Conservation (phyloP, 2,329 filamentous ascomycete genomes). For the Aspergillus ochraceus region DNA sequence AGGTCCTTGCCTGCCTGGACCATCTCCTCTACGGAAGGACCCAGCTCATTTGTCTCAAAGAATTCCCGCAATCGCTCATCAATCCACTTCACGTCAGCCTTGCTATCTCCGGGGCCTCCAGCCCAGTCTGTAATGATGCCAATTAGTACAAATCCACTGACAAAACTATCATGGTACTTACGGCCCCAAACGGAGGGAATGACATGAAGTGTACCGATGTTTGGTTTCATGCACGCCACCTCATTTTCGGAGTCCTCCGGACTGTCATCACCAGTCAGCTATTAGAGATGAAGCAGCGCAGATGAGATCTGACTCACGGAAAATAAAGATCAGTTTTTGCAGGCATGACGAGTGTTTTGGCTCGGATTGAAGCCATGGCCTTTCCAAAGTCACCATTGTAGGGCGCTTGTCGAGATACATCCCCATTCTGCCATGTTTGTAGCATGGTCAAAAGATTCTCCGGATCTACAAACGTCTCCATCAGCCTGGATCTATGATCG, state of each 20-base stretch:
- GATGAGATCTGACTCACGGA: conserved; percentile 51
- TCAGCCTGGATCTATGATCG: not conserved
- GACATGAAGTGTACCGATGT: conserved; percentile 55
- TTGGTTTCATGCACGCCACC: conserved; percentile 61
- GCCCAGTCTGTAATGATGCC: conserved; percentile 52
- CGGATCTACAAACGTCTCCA: conserved; percentile 53
- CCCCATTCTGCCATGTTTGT: conserved; percentile 74
- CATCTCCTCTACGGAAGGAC: not conserved
- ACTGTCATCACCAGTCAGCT: conserved; percentile 36
- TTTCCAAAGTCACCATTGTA: conserved; percentile 67
- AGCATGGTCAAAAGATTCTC: conserved; percentile 75
- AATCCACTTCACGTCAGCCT: conserved; percentile 71
- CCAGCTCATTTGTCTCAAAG: conserved; percentile 36
- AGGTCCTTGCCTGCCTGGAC: not conserved
- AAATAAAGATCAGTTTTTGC: conserved; percentile 77
- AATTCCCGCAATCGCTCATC: conserved; percentile 61
- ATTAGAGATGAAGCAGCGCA: not conserved
- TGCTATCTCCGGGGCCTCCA: conserved; percentile 69
- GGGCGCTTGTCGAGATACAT: conserved; percentile 67
- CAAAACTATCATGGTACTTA: conserved; percentile 35
- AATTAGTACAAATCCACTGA: conserved; percentile 13
- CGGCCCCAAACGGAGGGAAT: conserved; percentile 67
- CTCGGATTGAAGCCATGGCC: conserved; percentile 69
- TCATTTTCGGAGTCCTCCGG: conserved; percentile 78
- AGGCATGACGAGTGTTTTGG: conserved; percentile 70